Percentiles rank a stretch among this genome's conserved stretches.
Evolutionary conservation across 768 basidiomycete species (phyloP).

Genomic region (Rhodotorula paludigena): DNA sequence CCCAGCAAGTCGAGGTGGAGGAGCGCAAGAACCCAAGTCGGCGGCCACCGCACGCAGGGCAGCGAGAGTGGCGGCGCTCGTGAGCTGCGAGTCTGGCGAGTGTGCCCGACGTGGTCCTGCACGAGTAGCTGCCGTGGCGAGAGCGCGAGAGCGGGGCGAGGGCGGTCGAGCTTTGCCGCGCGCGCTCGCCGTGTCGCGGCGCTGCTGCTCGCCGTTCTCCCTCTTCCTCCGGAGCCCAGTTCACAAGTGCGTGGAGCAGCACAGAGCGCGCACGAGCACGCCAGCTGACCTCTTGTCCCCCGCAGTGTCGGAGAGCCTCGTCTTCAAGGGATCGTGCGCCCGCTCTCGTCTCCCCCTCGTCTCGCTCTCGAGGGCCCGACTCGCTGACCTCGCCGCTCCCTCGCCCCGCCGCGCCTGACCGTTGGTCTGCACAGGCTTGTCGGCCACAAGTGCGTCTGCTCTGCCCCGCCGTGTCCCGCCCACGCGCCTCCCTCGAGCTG

Average conservation of each 20-base stretch:
- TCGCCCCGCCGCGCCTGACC: neutral
- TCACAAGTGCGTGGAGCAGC: neutral
- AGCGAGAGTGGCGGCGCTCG: too few relatives aligned
- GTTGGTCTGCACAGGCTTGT: constrained; percentile 16
- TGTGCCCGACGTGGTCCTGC: too few relatives aligned
- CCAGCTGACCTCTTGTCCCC: neutral
- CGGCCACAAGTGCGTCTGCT: constrained; percentile 35
- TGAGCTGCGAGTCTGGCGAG: too few relatives aligned
- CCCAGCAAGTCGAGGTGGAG: too few relatives aligned
- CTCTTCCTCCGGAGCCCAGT: neutral
- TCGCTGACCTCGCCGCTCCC: neutral
- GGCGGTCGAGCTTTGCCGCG: neutral
- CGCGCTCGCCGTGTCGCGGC: neutral
- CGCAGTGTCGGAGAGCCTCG: constrained; percentile 33
- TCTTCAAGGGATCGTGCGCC: constrained; percentile 35
- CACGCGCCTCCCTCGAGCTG: neutral
- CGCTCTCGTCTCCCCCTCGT: neutral
- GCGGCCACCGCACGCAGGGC: too few relatives aligned
- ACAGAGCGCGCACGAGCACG: neutral
- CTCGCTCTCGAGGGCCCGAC: neutral
- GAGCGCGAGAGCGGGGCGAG: too few relatives aligned
- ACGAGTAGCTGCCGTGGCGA: neutral
- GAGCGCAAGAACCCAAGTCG: too few relatives aligned
- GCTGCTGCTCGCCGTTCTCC: neutral
- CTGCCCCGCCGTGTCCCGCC: neutral